These are phyloP conservation scores for Carallia pectinifolia DNA, from an alignment of 345 rosid species.

Conservation along the genomic window DNA sequence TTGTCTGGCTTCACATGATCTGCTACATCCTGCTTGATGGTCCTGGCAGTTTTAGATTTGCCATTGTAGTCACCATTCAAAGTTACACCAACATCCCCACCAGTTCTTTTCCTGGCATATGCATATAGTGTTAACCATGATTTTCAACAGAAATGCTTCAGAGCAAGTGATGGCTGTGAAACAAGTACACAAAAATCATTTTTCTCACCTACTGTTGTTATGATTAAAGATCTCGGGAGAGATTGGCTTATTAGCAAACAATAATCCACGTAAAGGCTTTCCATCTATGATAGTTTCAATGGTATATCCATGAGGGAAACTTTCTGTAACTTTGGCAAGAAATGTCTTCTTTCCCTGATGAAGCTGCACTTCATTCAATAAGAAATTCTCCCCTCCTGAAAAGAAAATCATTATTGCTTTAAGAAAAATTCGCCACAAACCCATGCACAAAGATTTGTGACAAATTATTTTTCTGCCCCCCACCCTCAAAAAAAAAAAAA, in stretches of 20 bases:
- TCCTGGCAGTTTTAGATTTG: slow-evolving; percentile 34
- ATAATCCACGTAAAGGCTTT: slow-evolving; percentile 75
- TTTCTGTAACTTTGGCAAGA: slow-evolving; percentile 79
- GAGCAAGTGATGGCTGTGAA: neutral
- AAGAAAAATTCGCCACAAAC: neutral
- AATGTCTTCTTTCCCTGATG: slow-evolving; percentile 70
- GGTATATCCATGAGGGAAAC: slow-evolving; percentile 66
- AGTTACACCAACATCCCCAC: slow-evolving; percentile 31
- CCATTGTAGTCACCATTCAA: slow-evolving; percentile 49
- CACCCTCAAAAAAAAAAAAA: no score
- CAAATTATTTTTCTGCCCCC: no score
- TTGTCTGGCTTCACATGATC: slow-evolving; percentile 32
- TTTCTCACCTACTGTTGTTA: slow-evolving; percentile 47
- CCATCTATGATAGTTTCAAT: slow-evolving; percentile 87
- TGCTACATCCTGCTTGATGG: slow-evolving; percentile 23
- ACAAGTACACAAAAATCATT: slow-evolving; percentile 10
- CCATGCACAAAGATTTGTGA: neutral
- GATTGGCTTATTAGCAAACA: slow-evolving; percentile 67
- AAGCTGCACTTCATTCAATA: slow-evolving; percentile 34
- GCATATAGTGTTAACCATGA: slow-evolving; percentile 15
- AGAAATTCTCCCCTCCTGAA: slow-evolving; percentile 55
- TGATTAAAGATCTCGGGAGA: slow-evolving; percentile 30
- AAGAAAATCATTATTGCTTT: slow-evolving; percentile 10
- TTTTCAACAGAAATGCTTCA: neutral
- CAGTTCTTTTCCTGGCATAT: slow-evolving; percentile 51